Base-by-base conservation (phyloP, 2,329 filamentous ascomycete genomes). In the Ascochyta clinopodiicola region DNA sequence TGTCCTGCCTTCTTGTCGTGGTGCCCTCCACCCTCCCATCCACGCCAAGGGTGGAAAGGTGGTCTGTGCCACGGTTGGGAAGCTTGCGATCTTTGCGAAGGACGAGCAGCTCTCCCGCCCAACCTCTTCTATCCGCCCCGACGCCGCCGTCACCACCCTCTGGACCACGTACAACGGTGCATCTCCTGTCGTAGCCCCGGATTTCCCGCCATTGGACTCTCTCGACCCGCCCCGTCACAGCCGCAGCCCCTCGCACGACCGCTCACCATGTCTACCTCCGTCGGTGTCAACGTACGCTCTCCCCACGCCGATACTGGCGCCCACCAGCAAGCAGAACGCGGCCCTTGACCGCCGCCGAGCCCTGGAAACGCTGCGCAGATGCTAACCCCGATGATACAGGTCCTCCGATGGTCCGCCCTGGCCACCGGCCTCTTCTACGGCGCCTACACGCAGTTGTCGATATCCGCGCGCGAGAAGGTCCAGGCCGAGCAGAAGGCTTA, bases 341-440 rank as follows among this genome's bases (percentile, higher is more conserved):
- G 42, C 27, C 22, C 19, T 12, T 8, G 36, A 31, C 40, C 45
- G 12, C 22, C 19, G 44, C 38, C 34, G 42, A 51, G 54, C 60
- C 53, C 37, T 15, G 27, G 36, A 39, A 17, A 56, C 60, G 48
- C 27, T 31, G 35, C 36, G 51, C 44, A 13, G 36, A 46, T 62
- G 66, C 71, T 74, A 64, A 74, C 48, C 19, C 27, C 40, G 39
- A 60, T 59, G 49, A 45, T 47, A 53, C 79, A 99, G 95, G 94
- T 99, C 79, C 86, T 98, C 79, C 93, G 95, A 81, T 99, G 94
- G 86, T 94, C 92, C 75, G 93, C 93, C 76, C 90, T 99, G 67
- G 90, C 88, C 74, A 84, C 92, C 73, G 95, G 95, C 77, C 82
- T 98, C 76, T 88, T 96, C 81, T 99, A 99, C 83, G 95, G 95